Conservation (phyloP, 73 alveolate species). For the Urostyla sp. region DNA sequence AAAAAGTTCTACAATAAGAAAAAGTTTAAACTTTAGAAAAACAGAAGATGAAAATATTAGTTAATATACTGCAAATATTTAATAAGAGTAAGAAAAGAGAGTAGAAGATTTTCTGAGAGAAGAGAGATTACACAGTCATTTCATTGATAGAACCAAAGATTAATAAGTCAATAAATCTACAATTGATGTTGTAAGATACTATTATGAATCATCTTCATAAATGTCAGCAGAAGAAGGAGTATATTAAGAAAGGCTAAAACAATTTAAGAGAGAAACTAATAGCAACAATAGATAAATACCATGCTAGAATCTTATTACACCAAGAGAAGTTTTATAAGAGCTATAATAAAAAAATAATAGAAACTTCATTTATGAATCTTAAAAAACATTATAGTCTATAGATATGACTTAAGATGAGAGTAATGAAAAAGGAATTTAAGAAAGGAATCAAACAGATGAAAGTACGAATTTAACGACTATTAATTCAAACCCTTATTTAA, state of each 20-base stretch:
- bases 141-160: neutral
- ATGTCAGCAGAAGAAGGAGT: constrained; percentile 5
- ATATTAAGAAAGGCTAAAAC: neutral
- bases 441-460: too few relatives aligned
- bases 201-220: constrained; percentile 30
- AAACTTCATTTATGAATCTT: neutral
- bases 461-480: too few relatives aligned
- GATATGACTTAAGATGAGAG: too few relatives aligned
- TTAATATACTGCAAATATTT: neutral
- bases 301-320: constrained; percentile 22
- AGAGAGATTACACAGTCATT: constrained; percentile 31
- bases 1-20: neutral
- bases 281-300: neutral
- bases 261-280: neutral
- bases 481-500: too few relatives aligned
- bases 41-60: constrained; percentile 28
- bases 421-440: too few relatives aligned
- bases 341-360: neutral
- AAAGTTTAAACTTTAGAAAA: constrained; percentile 20
- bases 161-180: constrained; percentile 13
- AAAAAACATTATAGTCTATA: too few relatives aligned
- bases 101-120: neutral
- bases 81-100: neutral
- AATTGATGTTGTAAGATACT: constrained; percentile 33
- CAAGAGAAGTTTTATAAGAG: constrained; percentile 43